phyloP scores from a whole-genome alignment of 2,329 filamentous ascomycete genomes.

The Fusarium sp. region DNA sequence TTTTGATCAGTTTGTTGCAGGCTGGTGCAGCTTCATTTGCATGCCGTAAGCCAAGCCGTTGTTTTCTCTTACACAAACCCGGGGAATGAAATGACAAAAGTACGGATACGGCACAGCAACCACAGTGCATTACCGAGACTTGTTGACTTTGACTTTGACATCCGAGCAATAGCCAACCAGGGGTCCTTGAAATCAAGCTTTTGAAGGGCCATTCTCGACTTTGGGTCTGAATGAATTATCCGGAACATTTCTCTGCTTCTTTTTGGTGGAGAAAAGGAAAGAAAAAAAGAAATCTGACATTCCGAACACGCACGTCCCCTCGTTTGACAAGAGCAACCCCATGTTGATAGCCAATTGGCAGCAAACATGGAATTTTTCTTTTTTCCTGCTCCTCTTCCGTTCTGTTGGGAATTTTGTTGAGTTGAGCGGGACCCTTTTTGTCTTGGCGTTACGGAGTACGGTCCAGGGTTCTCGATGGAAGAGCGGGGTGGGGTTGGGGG shows the following conservation, averaged over 20 bases:
- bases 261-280: slow-evolving; percentile 15
- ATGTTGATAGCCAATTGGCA: slow-evolving; percentile 16
- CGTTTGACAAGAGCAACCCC: not conserved
- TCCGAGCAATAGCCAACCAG: not conserved
- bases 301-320: slow-evolving; percentile 11
- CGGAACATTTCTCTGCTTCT: slow-evolving; percentile 17
- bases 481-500: not conserved
- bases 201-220: not conserved
- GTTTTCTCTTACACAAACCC: slow-evolving; percentile 13
- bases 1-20: slow-evolving; percentile 4
- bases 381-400: slow-evolving; percentile 32
- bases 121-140: slow-evolving; percentile 8
- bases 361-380: slow-evolving; percentile 25
- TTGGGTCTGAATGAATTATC: slow-evolving; percentile 9
- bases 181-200: slow-evolving; percentile 16
- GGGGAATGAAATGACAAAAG: slow-evolving; percentile 19
- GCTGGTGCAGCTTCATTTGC: slow-evolving; percentile 17
- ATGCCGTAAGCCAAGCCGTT: slow-evolving; percentile 19
- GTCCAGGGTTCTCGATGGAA: slow-evolving; percentile 38
- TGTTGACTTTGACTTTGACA: slow-evolving; percentile 11
- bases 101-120: slow-evolving; percentile 14
- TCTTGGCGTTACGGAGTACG: slow-evolving; percentile 31
- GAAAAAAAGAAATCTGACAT: slow-evolving; percentile 5
- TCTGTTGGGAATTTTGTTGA: slow-evolving; percentile 58
- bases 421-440: slow-evolving; percentile 46